Conservation (phyloP, 495 filamentous ascomycete genomes). For the Penicillium cinerascens region DNA sequence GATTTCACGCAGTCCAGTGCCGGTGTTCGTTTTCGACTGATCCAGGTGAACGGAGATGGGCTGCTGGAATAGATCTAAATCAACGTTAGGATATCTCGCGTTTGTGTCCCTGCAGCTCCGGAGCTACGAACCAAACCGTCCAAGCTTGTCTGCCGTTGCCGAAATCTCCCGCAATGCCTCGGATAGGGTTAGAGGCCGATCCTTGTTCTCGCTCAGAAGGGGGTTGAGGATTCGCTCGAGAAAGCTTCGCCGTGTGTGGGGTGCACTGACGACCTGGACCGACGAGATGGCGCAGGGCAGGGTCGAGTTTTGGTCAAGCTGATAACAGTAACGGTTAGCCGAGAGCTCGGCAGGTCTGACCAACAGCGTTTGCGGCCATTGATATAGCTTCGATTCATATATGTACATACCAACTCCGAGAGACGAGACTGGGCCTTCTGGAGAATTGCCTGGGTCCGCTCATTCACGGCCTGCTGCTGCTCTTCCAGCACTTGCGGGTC, state of each 20-base stretch:
- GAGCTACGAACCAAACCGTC: constrained; percentile 65
- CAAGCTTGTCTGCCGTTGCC: constrained; percentile 65
- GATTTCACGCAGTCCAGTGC: constrained; percentile 61
- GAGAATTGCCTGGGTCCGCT: constrained; percentile 59
- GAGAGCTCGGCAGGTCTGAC: constrained; percentile 1
- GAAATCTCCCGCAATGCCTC: constrained; percentile 71
- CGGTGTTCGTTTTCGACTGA: constrained; percentile 57
- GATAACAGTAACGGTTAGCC: constrained; percentile 18
- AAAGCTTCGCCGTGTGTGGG: constrained; percentile 73
- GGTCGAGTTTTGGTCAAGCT: constrained; percentile 78
- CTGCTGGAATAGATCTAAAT: constrained; percentile 77
- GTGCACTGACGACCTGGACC: constrained; percentile 73
- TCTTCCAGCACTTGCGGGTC: constrained; percentile 60
- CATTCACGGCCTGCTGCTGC: constrained; percentile 59
- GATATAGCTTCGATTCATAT: neutral
- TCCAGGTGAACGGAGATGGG: constrained; percentile 79
- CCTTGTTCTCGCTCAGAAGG: constrained; percentile 63
- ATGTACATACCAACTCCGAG: constrained; percentile 44
- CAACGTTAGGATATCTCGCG: constrained; percentile 10
- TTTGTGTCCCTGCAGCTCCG: neutral
- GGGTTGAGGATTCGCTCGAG: constrained; percentile 76
- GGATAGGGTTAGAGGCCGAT: constrained; percentile 66
- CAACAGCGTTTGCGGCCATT: neutral
- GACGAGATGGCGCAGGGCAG: constrained; percentile 76
- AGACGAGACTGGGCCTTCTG: constrained; percentile 64